Conservation (phyloP, 345 rosid genomes). For the Eutrema japonicum region DNA sequence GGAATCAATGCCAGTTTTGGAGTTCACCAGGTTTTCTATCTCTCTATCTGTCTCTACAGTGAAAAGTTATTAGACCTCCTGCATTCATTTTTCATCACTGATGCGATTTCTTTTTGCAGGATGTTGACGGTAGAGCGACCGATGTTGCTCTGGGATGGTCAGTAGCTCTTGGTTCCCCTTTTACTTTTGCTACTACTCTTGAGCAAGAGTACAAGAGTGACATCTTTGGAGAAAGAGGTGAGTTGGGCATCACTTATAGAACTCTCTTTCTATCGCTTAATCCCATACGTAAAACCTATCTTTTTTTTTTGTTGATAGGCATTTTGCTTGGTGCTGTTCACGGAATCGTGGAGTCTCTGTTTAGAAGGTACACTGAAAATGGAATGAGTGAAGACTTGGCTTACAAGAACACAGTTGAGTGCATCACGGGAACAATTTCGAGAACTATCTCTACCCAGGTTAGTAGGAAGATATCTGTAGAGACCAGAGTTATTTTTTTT, state of each 20-base stretch:
- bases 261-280: neutral
- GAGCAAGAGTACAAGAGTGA: conserved; percentile 97
- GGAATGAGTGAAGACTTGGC: conserved; percentile 81
- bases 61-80: neutral
- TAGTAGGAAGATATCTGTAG: conserved; percentile 26
- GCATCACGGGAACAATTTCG: conserved; percentile 81
- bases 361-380: conserved; percentile 77
- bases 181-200: conserved; percentile 83
- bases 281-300: conserved; percentile 10
- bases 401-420: conserved; percentile 89
- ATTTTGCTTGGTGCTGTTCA: conserved; percentile 91
- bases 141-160: conserved; percentile 95
- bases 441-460: conserved; percentile 87
- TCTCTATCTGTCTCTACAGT: neutral
- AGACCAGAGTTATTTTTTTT: neutral
- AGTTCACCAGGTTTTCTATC: conserved; percentile 71
- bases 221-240: conserved; percentile 93
- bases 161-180: conserved; percentile 91
- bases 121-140: conserved; percentile 88
- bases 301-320: conserved; percentile 48
- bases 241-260: conserved; percentile 24
- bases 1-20: conserved; percentile 92
- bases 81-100: neutral
- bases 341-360: conserved; percentile 81
- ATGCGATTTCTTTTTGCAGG: conserved; percentile 48